A percentile compares a stretch with the other conserved stretches of the same genome.
Evolutionary conservation across 768 basidiomycete genomes (phyloP).

Genomic region (Russula lepida): DNA sequence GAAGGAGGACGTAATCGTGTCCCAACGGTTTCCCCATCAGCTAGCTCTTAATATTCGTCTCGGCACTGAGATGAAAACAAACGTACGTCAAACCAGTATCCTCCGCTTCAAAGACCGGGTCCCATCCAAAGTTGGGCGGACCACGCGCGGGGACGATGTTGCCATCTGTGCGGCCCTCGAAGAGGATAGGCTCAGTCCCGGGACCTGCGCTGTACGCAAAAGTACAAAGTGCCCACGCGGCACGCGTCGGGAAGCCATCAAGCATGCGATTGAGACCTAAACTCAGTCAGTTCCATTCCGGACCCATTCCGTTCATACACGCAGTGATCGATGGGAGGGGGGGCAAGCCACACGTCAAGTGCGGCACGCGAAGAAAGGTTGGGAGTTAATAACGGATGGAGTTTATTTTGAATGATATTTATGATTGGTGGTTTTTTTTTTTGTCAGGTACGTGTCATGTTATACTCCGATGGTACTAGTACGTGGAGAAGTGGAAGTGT

Average conservation of each 20-base stretch:
- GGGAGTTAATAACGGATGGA: neutral
- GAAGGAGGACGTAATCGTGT: neutral
- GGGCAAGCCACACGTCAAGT: too few relatives aligned
- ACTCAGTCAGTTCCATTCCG: neutral
- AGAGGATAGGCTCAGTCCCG: constrained; percentile 65
- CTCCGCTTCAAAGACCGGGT: constrained; percentile 74
- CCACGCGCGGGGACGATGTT: constrained; percentile 84
- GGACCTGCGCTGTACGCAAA: constrained; percentile 91
- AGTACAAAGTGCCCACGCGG: constrained; percentile 88
- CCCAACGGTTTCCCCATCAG: neutral
- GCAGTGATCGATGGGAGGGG: too few relatives aligned
- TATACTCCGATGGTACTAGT: neutral
- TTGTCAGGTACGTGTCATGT: neutral
- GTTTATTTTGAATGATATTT: neutral
- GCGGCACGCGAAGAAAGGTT: neutral
- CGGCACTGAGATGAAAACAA: neutral
- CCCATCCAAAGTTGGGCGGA: constrained; percentile 79
- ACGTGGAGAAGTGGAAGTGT: neutral
- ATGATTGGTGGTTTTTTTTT: neutral
- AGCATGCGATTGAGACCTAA: constrained; percentile 79
- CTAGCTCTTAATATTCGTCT: neutral
- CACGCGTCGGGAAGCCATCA: constrained; percentile 62
- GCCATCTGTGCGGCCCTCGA: constrained; percentile 85
- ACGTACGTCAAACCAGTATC: constrained; percentile 69
- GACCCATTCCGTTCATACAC: too few relatives aligned